These are phyloP conservation scores for Samsoniella hepiali DNA, from an alignment of 2,329 filamentous ascomycete species.

Conservation along the genomic window DNA sequence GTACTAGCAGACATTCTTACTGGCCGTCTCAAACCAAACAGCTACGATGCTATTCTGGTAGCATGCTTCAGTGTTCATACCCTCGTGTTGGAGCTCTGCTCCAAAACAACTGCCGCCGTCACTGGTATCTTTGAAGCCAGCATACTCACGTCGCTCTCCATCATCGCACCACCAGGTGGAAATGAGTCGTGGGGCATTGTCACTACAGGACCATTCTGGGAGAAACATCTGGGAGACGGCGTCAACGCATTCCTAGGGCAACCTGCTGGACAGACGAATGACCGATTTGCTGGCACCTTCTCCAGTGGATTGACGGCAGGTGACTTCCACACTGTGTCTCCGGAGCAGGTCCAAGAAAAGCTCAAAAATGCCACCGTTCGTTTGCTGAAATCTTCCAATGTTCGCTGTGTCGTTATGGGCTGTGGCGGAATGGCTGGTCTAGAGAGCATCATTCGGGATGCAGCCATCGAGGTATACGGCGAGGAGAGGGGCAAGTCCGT, in stretches of 20 bases:
- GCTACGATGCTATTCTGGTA: slow-evolving; percentile 74
- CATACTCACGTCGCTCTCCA: slow-evolving; percentile 60
- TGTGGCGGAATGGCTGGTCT: slow-evolving; percentile 91
- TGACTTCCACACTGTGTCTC: slow-evolving; percentile 70
- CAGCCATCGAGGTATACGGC: slow-evolving; percentile 63
- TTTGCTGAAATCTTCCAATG: slow-evolving; percentile 54
- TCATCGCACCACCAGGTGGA: slow-evolving; percentile 28
- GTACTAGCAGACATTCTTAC: slow-evolving; percentile 56
- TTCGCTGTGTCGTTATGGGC: slow-evolving; percentile 74
- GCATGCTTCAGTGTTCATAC: slow-evolving; percentile 88
- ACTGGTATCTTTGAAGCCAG: slow-evolving; percentile 85
- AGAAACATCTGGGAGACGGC: slow-evolving; percentile 64
- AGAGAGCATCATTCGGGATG: slow-evolving; percentile 69
- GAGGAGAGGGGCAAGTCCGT: slow-evolving; percentile 52
- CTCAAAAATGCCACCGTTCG: slow-evolving; percentile 68
- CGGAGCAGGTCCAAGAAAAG: slow-evolving; percentile 59
- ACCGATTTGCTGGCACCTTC: slow-evolving; percentile 72
- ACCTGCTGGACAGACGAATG: slow-evolving; percentile 30
- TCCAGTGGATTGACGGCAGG: slow-evolving; percentile 78
- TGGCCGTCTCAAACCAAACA: slow-evolving; percentile 32
- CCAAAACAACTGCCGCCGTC: slow-evolving; percentile 29
- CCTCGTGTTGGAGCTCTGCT: slow-evolving; percentile 60
- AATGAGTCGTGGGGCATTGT: slow-evolving; percentile 74
- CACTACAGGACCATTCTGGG: slow-evolving; percentile 83
- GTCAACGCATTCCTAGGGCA: slow-evolving; percentile 62